Evolutionary conservation across 208 protist species (phyloP), one percentile per base, ranked within the genome.

Genomic region (Leishmania major): DNA sequence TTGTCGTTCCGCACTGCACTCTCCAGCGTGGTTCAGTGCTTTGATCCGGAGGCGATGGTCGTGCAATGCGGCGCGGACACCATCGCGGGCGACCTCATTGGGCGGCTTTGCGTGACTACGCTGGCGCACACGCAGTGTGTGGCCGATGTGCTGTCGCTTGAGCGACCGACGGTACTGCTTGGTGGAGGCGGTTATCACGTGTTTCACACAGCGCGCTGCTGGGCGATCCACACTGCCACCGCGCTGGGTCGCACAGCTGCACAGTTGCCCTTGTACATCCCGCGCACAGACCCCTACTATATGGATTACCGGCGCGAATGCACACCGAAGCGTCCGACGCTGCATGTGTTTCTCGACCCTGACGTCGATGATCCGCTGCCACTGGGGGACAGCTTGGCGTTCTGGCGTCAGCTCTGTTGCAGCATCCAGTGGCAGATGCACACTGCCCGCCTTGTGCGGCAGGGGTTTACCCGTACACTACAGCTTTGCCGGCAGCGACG

Each of bases 151-250:
- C 96, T 99, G 66, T 84, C 59, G 6, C 98, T 99, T 22, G 87
- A 89, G 35, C 67, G 99, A 22, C 99, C 99, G 11, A 93, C 98
- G 4, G 89, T 99, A 4, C 85, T 99, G 5, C 88, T 99, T 0
- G 99, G 99, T 10, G 99, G 99, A 71, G 99, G 99, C 78, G 99
- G 99, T 10, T 99, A 99, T 85, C 99, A 99, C 53, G 97, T 99
- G 31, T 88, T 98, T 17, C 99, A 99, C 87, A 99, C 99, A 35
- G 98, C 99, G 1, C 86, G 98, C n/a, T 99, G 98, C 84, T 99
- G 99, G 99, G 96, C 98, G 0, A 99, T 99, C 82, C 98, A 99
- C 90, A 99, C 99, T 5, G 92, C 96, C 17, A 91, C 96, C 43
- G 88, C 97, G 2, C 75, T 97, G 0, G 96, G 94, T 11, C 77